Base-by-base conservation (phyloP, 2,329 filamentous ascomycete genomes). In the Orbilia blumenaviensis region DNA sequence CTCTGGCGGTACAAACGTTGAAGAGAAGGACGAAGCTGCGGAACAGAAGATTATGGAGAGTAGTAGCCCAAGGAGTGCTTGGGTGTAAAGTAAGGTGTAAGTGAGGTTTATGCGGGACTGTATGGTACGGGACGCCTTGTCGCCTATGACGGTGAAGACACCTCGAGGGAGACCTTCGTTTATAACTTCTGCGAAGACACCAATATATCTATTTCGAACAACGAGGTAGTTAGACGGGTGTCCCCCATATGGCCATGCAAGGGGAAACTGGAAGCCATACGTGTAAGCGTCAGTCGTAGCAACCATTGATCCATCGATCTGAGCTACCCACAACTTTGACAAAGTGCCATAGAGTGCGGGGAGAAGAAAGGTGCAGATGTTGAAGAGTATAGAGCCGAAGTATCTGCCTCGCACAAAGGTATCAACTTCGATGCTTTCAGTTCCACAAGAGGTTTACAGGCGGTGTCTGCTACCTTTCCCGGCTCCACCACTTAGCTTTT, bases 111-210 rank as follows among this genome's bases (percentile, higher is more conserved):
- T 82, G 0, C 90, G 85, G 12, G 87, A 84, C 0, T 82, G 72
- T 0, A 86, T 81, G 0, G 84, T 83, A 0, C 89, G 85, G 0
- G 86, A 88, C 0, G 87, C 82, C 27, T 85, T 86, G 81, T 92
- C 89, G 6, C 89, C 90, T 68, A 92, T 91, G 68, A 91, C 86
- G 4, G 89, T 84, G 87, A 89, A 93, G 0, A 89, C 86, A 0
- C 89, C 88, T 21, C 90, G 85, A 0, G 90, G 90, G 0, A 93
- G 86, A 0, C 90, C 90, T 81, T 93, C 90, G 78, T 92, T 92
- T 14, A 93, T 82, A 0, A 91, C 89, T 80, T 92, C 89, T 0
- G 86, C 87, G 0, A 92, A 84, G 0, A 89, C 86, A 18, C 87
- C 85, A 73, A 92, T 91, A 81, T 92, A 92, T 0, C 89, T 92